Evolutionary conservation across 768 basidiomycete species (phyloP).

Genomic region (Russula abietina): DNA sequence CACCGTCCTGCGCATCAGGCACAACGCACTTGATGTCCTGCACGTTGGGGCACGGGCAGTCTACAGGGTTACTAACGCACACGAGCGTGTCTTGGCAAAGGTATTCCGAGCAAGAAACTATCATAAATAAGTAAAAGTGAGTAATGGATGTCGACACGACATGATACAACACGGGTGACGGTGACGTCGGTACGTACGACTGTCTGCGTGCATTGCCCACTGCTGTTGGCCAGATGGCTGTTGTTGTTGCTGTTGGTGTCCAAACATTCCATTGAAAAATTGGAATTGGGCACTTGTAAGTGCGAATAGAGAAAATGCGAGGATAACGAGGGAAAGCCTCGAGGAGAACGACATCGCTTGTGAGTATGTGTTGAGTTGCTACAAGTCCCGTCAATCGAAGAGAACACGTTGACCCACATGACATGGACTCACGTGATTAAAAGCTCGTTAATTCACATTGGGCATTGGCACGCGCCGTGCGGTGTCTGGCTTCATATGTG

Average conservation of each 20-base stretch:
- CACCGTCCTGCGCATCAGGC: constrained; percentile 51
- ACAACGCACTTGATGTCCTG: constrained; percentile 75
- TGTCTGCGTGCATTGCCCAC: constrained; percentile 23
- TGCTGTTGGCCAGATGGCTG: constrained; percentile 22
- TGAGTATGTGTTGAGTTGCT: no score
- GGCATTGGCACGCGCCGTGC: no score
- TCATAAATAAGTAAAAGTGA: not conserved
- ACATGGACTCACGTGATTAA: no score
- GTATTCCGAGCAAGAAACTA: constrained; percentile 69
- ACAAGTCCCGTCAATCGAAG: no score
- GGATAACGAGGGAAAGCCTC: constrained; percentile 4
- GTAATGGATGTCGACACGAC: not conserved
- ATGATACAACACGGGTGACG: not conserved
- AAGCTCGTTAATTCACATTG: no score
- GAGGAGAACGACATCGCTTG: not conserved
- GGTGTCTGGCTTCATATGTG: not conserved
- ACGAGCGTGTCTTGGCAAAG: constrained; percentile 70
- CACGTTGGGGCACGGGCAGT: constrained; percentile 72
- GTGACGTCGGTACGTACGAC: constrained; percentile 11
- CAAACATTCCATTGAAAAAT: constrained; percentile 25
- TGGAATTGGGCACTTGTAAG: constrained; percentile 23
- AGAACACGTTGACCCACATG: no score
- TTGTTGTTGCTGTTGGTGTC: constrained; percentile 23
- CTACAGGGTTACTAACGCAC: constrained; percentile 54
- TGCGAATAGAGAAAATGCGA: constrained; percentile 8